These are phyloP conservation scores for Colletotrichum eremochloae DNA, from an alignment of 2,329 filamentous ascomycete genomes.

Conservation along the genomic window DNA sequence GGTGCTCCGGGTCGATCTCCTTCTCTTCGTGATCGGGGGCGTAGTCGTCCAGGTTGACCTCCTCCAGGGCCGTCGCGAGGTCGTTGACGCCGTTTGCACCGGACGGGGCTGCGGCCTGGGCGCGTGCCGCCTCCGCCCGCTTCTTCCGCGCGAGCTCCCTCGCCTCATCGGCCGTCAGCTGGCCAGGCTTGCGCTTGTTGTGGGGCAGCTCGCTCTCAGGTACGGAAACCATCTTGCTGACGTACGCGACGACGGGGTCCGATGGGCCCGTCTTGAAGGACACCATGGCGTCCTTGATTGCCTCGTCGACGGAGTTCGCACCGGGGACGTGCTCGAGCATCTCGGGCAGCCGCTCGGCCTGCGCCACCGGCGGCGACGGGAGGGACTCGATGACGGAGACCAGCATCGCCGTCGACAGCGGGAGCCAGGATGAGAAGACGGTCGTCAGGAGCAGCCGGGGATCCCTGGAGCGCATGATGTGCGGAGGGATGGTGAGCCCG, in stretches of 20 bases:
- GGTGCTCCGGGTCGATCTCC: slow-evolving; percentile 81
- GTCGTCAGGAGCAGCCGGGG: slow-evolving; percentile 86
- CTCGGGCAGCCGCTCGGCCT: slow-evolving; percentile 82
- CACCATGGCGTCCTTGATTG: slow-evolving; percentile 84
- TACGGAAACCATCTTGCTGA: slow-evolving; percentile 98
- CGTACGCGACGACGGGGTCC: slow-evolving; percentile 90
- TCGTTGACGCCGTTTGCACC: slow-evolving; percentile 65
- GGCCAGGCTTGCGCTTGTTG: slow-evolving; percentile 80
- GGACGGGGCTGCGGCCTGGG: slow-evolving; percentile 70
- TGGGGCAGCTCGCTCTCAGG: slow-evolving; percentile 92
- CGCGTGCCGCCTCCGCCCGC: slow-evolving; percentile 86
- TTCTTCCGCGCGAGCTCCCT: slow-evolving; percentile 89
- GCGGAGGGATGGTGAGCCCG: slow-evolving; percentile 84
- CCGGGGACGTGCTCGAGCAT: slow-evolving; percentile 86
- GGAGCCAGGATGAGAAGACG: slow-evolving; percentile 90
- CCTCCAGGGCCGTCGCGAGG: slow-evolving; percentile 72
- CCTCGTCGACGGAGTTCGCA: slow-evolving; percentile 74
- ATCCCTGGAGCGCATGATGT: slow-evolving; percentile 87
- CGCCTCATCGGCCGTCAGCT: slow-evolving; percentile 90
- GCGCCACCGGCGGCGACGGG: slow-evolving; percentile 84
- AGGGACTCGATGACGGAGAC: slow-evolving; percentile 95
- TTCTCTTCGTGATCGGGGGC: slow-evolving; percentile 64
- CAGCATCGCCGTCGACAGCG: slow-evolving; percentile 89
- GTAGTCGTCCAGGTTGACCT: slow-evolving; percentile 69
- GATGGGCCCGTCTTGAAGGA: slow-evolving; percentile 78